phyloP scores from a whole-genome alignment of 1,284 basidiomycete species.

The Neonothopanus nambi region DNA sequence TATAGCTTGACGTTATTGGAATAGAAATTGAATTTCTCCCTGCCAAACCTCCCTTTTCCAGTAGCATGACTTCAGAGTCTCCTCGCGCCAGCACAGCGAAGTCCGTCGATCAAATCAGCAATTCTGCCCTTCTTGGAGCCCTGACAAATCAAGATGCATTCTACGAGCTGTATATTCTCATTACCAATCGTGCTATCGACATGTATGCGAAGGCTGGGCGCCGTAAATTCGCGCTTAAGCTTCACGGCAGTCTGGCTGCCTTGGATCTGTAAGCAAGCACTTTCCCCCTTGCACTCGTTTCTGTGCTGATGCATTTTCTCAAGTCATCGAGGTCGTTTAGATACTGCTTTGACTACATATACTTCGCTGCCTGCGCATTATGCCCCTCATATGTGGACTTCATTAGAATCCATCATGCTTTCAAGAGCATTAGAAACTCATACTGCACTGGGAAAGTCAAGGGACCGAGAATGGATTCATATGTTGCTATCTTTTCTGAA shows the following conservation, averaged over 20 bases:
- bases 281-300: constrained; percentile 7
- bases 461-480: constrained; percentile 75
- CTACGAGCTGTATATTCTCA: constrained; percentile 69
- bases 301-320: not conserved
- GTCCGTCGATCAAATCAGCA: constrained; percentile 51
- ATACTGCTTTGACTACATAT: constrained; percentile 67
- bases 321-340: constrained; percentile 67
- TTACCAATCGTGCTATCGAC: constrained; percentile 82
- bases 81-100: constrained; percentile 24
- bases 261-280: constrained; percentile 72
- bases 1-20: constrained; percentile 82
- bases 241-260: constrained; percentile 83
- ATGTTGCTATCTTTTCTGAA: constrained; percentile 70
- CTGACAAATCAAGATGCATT: constrained; percentile 62
- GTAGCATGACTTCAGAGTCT: constrained; percentile 27
- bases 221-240: constrained; percentile 79
- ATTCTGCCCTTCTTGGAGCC: constrained; percentile 63
- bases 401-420: constrained; percentile 76
- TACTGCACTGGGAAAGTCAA: constrained; percentile 48
- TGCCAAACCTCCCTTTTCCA: constrained; percentile 67
- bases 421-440: constrained; percentile 70
- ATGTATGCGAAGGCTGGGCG: constrained; percentile 81
- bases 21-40: constrained; percentile 75
- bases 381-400: constrained; percentile 75
- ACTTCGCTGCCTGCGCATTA: constrained; percentile 82